phyloP scores from a whole-genome alignment of 495 filamentous ascomycete genomes.

The Podospora pseudopauciseta region DNA sequence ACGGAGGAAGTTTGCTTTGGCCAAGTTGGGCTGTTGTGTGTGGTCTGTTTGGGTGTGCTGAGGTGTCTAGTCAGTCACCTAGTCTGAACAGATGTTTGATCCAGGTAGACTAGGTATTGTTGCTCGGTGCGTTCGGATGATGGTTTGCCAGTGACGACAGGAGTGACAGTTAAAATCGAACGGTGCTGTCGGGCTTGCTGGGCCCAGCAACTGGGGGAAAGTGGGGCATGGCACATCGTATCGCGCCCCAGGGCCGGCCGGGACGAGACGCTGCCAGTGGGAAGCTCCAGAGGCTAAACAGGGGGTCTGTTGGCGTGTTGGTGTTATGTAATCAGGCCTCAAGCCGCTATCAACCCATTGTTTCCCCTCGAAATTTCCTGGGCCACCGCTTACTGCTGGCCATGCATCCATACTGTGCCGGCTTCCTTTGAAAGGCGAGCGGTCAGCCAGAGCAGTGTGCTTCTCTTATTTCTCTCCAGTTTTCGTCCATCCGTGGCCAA shows the following conservation, averaged over 20 bases:
- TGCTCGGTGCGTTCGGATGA: not conserved
- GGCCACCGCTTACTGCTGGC: constrained; percentile 3
- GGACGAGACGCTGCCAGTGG: constrained; percentile 1
- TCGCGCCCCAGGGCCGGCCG: constrained; percentile 1
- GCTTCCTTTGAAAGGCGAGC: constrained; percentile 1
- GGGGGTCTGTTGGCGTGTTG: constrained; percentile 2
- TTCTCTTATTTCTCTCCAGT: not conserved
- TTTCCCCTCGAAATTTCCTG: constrained; percentile 34
- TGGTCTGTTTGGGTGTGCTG: not conserved
- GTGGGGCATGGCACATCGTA: constrained; percentile 5
- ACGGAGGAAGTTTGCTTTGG: not conserved
- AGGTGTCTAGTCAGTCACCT: not conserved
- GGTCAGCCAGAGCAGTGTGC: not conserved
- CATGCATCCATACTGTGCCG: constrained; percentile 14
- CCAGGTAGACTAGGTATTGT: too few species aligned
- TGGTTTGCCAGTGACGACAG: not conserved
- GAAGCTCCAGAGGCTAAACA: not conserved
- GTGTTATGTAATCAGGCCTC: constrained; percentile 23
- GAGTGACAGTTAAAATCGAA: not conserved
- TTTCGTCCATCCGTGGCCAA: not conserved
- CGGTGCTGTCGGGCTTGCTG: not conserved
- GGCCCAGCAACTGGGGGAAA: not conserved
- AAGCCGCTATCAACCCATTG: constrained; percentile 26
- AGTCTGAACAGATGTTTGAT: not conserved
- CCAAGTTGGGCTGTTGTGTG: not conserved